phyloP scores from a whole-genome alignment of 2,329 filamentous ascomycete species.

The Arthrinium puccinioides region DNA sequence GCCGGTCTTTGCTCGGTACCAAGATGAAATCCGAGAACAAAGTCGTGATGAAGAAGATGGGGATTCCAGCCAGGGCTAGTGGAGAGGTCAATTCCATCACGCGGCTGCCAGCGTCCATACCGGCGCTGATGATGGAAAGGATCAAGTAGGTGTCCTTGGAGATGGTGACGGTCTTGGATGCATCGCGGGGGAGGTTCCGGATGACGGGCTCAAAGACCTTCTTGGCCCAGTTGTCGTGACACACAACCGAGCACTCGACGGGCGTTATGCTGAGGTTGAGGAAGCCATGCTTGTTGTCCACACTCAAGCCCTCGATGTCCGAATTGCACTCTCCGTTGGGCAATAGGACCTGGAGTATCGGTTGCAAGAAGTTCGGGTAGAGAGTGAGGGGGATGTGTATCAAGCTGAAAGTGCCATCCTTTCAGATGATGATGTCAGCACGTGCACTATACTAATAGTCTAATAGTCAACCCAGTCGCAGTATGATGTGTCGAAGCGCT shows the following conservation, averaged over 20 bases:
- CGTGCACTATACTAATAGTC: too few relatives aligned
- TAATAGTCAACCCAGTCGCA: too few relatives aligned
- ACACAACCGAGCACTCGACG: conserved; percentile 88
- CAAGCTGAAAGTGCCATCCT: conserved; percentile 83
- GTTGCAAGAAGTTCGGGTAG: conserved; percentile 72
- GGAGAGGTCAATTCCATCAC: conserved; percentile 90
- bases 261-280: conserved; percentile 91
- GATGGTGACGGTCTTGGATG: conserved; percentile 56
- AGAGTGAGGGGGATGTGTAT: conserved; percentile 83
- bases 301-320: conserved; percentile 37
- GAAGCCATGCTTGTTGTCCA: conserved; percentile 64
- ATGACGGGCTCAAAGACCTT: conserved; percentile 71
- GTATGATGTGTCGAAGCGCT: too few relatives aligned
- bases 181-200: conserved; percentile 48
- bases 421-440: too few relatives aligned
- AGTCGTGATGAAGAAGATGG: conserved; percentile 97
- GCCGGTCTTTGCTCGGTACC: conserved; percentile 68
- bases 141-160: conserved; percentile 70
- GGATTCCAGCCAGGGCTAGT: conserved; percentile 82
- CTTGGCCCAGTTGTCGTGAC: conserved; percentile 66
- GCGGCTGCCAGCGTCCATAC: conserved; percentile 82
- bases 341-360: conserved; percentile 78
- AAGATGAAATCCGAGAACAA: conserved; percentile 98
- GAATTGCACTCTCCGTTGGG: conserved; percentile 43
- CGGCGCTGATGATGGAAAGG: conserved; percentile 83